A percentile compares a stretch with the other conserved stretches of the same genome.
Conservation (phyloP, 2,329 filamentous ascomycete species). For the Hirsutella minnesotensis region DNA sequence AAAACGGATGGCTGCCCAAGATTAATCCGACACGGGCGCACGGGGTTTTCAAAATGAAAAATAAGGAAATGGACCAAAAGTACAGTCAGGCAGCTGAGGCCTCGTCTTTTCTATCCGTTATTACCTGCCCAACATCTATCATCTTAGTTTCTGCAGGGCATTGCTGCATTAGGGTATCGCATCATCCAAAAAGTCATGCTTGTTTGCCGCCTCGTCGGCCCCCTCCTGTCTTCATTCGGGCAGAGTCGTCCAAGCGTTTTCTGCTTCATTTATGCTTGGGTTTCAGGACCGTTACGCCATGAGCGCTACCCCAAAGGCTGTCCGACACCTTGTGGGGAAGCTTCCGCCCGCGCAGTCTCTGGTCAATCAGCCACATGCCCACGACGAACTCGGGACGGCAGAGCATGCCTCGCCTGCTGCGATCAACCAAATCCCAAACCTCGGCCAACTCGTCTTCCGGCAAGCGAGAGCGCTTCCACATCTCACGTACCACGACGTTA, state of each 20-base stretch:
- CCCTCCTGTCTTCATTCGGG: no score
- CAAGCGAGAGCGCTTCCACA: slow-evolving; percentile 63
- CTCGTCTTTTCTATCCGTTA: no score
- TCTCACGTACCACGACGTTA: slow-evolving; percentile 58
- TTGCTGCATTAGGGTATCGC: slow-evolving; percentile 1
- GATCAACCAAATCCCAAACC: slow-evolving; percentile 67
- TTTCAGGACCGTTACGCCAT: slow-evolving; percentile 28
- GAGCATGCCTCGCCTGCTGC: slow-evolving; percentile 40
- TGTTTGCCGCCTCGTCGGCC: no score
- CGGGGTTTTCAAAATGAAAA: no score
- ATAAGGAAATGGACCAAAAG: no score
- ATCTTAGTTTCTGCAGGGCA: no score
- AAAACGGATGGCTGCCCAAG: no score
- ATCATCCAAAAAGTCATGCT: background rate
- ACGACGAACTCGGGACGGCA: slow-evolving; percentile 66
- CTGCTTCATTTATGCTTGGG: slow-evolving; percentile 8
- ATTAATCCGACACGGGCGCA: no score
- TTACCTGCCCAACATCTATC: no score
- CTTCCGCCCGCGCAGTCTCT: slow-evolving; percentile 68
- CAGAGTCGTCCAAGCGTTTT: no score
- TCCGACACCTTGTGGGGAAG: slow-evolving; percentile 58
- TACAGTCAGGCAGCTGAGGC: no score
- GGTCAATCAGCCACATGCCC: slow-evolving; percentile 73
- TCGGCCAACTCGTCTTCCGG: slow-evolving; percentile 57
- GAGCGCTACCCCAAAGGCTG: slow-evolving; percentile 65